Evolutionary conservation across 306 rosid species (phyloP).

Genomic region (Dicorynia guianensis): DNA sequence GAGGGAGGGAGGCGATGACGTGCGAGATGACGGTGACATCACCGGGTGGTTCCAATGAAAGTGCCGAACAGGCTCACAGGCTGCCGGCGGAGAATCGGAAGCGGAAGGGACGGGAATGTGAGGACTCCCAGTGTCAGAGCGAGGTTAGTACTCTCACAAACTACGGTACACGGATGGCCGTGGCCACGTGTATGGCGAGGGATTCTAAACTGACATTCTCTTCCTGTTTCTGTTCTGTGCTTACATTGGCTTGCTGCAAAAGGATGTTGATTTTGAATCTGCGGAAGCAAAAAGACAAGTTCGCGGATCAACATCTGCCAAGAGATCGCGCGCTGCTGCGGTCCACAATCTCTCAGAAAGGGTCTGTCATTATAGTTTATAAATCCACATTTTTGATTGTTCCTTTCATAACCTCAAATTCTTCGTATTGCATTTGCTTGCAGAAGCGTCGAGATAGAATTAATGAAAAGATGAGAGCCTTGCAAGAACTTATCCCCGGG

Average conservation of each 20-base stretch:
- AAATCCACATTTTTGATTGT: slow-evolving; percentile 7
- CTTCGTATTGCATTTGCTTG: slow-evolving; percentile 33
- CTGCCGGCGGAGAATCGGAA: slow-evolving; percentile 57
- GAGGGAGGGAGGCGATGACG: slow-evolving; percentile 43
- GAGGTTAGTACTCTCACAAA: slow-evolving; percentile 60
- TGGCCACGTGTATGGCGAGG: no score
- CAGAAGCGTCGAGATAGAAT: slow-evolving; percentile 94
- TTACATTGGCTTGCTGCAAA: slow-evolving; percentile 33
- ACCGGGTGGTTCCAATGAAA: slow-evolving; percentile 58
- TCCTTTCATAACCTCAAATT: slow-evolving; percentile 11
- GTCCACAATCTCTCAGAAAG: slow-evolving; percentile 94
- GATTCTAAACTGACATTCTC: no score
- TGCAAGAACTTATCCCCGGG: slow-evolving; percentile 88
- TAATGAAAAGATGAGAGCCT: slow-evolving; percentile 84
- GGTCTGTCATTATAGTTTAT: slow-evolving; percentile 49
- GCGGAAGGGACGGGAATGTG: slow-evolving; percentile 61
- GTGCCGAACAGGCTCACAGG: slow-evolving; percentile 51
- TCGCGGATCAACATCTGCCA: slow-evolving; percentile 62
- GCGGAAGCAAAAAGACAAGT: slow-evolving; percentile 56
- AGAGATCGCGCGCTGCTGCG: slow-evolving; percentile 84
- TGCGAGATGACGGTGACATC: slow-evolving; percentile 62
- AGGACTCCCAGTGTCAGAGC: slow-evolving; percentile 58
- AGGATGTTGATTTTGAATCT: slow-evolving; percentile 69
- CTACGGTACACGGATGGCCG: neutral
- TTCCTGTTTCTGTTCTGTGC: slow-evolving; percentile 2